Evolutionary conservation across 345 rosid genomes (phyloP), one percentile per base, ranked within the genome.

Genomic region (Gossypium ekmanianum): DNA sequence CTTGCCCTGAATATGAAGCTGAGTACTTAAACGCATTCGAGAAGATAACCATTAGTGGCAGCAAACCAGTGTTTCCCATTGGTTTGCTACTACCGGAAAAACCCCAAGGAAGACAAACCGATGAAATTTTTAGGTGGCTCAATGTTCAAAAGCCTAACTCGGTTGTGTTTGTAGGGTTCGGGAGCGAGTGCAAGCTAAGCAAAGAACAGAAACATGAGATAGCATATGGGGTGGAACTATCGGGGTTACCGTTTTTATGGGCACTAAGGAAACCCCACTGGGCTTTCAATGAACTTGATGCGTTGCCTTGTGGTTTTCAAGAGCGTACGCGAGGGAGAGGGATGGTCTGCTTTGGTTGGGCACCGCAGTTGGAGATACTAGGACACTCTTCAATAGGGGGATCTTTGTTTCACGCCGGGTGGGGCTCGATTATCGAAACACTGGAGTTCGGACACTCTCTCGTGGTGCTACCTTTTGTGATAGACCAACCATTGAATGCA

Each of bases 151-250:
- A 75, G 20, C 72, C 72, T 20, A 82, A 78, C 24, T 80, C 83
- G 1, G 82, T 82, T 5, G 68, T 84, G 48, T 78, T 82, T 54
- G 82, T 80, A 14, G 81, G 84, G 41, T 85, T 85, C 10, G 87
- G 84, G 5, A 85, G 84, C 18, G 81, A 84, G 74, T 80, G 70
- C 66, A 79, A 81, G 63, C 72, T 82, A 66, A 77, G 79, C 13
- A 61, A 61, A 52, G 77, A 74, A 45, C 77, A 76, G 72, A 72
- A 76, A 58, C 71, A 74, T 24, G 84, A 80, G 78, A 76, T 80
- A 65, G 85, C 83, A 4, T 47, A 47, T 8, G 81, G 82, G 50
- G 56, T 82, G 12, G 85, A 80, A 61, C 66, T 82, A 16, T 80
- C 82, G 0, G 57, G 61, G 22, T 43, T 80, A 63, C 78, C 81